Base-by-base conservation (phyloP, 2,329 filamentous ascomycete species). In the Fusarium irregulare region DNA sequence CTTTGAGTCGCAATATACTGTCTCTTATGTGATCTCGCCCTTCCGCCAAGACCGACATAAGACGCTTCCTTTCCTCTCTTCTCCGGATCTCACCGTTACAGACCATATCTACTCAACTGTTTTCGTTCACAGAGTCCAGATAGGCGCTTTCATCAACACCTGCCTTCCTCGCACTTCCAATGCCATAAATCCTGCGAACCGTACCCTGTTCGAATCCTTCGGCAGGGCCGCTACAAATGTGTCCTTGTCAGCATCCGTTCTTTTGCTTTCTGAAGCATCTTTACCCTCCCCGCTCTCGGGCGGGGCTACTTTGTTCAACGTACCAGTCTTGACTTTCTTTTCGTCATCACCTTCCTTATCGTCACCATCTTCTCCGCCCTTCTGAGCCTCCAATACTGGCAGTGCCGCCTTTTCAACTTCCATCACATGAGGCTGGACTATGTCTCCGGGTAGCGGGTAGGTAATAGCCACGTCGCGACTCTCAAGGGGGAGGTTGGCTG, bases 381-480 rank as follows among this genome's bases (percentile, higher is more conserved):
- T 81, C 9, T 81, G 80, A 18, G 76, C 77, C n/a, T 84, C 86
- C 41, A 94, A 80, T 1, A 88, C 80, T 2, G 92, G 91, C 37
- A 94, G 82, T 0, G 85, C 85, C 13, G 81, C 79, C 82, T 98
- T 88, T 78, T 98, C 96, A 6, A 93, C 82, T 76, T 97, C 97
- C 94, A 98, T 98, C 68, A 92, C 85, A 7, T 91, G 87, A 4
- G 89, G 83, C 65, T 91, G 85, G 60, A 98, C 85, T 44, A 85
- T 79, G 46, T 92, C 88, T 45, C 93, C 92, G 0, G 96, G 95
- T 60, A 91, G 82, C 55, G 94, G 94, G 77, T 97, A 98, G 67
- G 91, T 89, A 65, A 99, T 91, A 45, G 89, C 90, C 18, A 99
- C 93, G 76, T 98, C 96, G 69, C 96, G 89, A 73, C 93, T 96